Conservation (phyloP, 192 early-diverging fungal genomes). For the Coemansia nantahalensis region DNA sequence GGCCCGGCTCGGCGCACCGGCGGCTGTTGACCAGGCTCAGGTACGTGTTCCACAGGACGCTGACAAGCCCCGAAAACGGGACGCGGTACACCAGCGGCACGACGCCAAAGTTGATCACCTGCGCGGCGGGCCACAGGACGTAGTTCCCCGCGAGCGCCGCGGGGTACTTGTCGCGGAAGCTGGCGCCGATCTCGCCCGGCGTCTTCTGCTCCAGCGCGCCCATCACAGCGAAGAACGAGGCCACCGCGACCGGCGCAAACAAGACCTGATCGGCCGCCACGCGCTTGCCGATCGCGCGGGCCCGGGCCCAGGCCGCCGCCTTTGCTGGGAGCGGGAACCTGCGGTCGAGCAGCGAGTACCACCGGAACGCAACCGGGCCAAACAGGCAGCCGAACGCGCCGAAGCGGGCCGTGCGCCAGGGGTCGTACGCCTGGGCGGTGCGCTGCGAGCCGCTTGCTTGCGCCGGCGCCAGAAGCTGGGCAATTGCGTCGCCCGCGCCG, state of each 20-base stretch:
- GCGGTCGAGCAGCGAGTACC: slow-evolving; percentile 64
- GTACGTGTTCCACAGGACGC: slow-evolving; percentile 68
- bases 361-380: slow-evolving; percentile 62
- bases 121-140: slow-evolving; percentile 66
- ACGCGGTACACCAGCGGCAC: slow-evolving; percentile 62
- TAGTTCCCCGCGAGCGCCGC: slow-evolving; percentile 27
- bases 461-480: slow-evolving; percentile 46
- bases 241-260: slow-evolving; percentile 66
- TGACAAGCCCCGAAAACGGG: slow-evolving; percentile 65
- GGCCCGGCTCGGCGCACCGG: background rate
- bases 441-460: background rate
- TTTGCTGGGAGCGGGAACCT: slow-evolving; percentile 50
- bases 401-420: slow-evolving; percentile 55
- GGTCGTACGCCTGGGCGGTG: slow-evolving; percentile 7
- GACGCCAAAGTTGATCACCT: slow-evolving; percentile 67
- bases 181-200: slow-evolving; percentile 51
- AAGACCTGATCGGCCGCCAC: slow-evolving; percentile 59
- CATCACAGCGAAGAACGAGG: slow-evolving; percentile 61
- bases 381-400: slow-evolving; percentile 63
- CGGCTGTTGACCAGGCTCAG: slow-evolving; percentile 62
- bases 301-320: slow-evolving; percentile 2
- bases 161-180: slow-evolving; percentile 41
- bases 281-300: slow-evolving; percentile 40
- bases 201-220: slow-evolving; percentile 55
- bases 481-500: slow-evolving; percentile 57